Conservation (phyloP, 139 green algal genomes). For the Asterochloris erici region DNA sequence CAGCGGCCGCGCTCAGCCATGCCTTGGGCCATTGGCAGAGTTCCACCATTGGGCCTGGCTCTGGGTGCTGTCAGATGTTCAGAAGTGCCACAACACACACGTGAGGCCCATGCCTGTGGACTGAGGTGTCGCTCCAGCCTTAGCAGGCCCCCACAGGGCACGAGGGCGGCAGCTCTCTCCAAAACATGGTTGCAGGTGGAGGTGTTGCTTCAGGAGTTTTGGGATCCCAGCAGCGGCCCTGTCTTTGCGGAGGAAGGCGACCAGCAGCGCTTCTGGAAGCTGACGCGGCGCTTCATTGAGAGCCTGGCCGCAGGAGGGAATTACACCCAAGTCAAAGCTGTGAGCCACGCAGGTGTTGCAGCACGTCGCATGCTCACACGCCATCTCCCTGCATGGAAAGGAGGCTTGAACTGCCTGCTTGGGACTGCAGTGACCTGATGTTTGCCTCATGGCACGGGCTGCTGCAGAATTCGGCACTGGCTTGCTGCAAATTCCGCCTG, state of each 20-base stretch:
- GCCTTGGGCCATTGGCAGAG: too few relatives aligned
- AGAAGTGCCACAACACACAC: neutral
- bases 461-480: too few relatives aligned
- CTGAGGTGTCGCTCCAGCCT: neutral
- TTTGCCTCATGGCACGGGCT: too few relatives aligned
- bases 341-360: constrained; percentile 1
- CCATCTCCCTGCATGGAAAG: too few relatives aligned
- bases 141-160: neutral
- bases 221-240: constrained; percentile 69
- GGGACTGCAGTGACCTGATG: too few relatives aligned
- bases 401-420: too few relatives aligned
- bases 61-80: too few relatives aligned
- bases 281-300: constrained; percentile 72
- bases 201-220: constrained; percentile 91
- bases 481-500: too few relatives aligned
- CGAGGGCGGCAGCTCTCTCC: neutral
- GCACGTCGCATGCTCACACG: too few relatives aligned
- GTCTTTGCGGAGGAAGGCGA: constrained; percentile 85
- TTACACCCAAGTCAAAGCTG: constrained; percentile 18
- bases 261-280: constrained; percentile 78
- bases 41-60: too few relatives aligned
- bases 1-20: neutral
- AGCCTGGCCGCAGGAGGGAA: constrained; percentile 29
- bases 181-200: constrained; percentile 58
- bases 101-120: neutral